Evolutionary conservation across 2,329 filamentous ascomycete species (phyloP).

Genomic region (Boeremia exigua): DNA sequence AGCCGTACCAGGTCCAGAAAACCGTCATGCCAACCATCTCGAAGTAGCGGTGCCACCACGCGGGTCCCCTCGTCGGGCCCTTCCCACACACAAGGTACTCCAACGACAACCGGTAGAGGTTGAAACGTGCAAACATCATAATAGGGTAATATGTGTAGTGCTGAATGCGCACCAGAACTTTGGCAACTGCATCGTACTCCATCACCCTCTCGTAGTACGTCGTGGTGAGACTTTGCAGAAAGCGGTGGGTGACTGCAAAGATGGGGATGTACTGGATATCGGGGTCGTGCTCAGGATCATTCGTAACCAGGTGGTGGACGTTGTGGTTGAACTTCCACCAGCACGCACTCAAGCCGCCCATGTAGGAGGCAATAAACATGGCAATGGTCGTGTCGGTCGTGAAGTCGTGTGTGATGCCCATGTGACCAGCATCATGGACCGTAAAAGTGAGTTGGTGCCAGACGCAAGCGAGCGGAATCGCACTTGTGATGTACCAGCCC

Average conservation of each 20-base stretch:
- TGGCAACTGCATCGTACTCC: constrained; percentile 66
- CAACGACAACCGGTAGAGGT: constrained; percentile 73
- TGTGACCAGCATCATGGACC: constrained; percentile 94
- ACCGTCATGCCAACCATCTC: constrained; percentile 68
- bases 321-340: constrained; percentile 99
- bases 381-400: constrained; percentile 82
- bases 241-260: constrained; percentile 70
- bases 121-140: constrained; percentile 73
- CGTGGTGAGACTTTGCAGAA: constrained; percentile 68
- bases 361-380: constrained; percentile 86
- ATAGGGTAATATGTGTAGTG: constrained; percentile 72
- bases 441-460: constrained; percentile 97
- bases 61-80: constrained; percentile 64
- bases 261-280: constrained; percentile 82
- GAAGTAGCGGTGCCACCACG: constrained; percentile 71
- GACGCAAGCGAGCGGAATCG: constrained; percentile 76
- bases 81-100: constrained; percentile 64
- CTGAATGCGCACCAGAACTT: constrained; percentile 66
- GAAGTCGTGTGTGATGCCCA: constrained; percentile 95
- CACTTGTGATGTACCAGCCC: constrained; percentile 64
- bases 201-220: constrained; percentile 71
- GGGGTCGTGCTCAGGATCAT: constrained; percentile 92
- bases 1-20: constrained; percentile 74
- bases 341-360: constrained; percentile 86
- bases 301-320: constrained; percentile 95